phyloP scores from a whole-genome alignment of 164 flowering plant genomes.

The Chimonanthus salicifolius region DNA sequence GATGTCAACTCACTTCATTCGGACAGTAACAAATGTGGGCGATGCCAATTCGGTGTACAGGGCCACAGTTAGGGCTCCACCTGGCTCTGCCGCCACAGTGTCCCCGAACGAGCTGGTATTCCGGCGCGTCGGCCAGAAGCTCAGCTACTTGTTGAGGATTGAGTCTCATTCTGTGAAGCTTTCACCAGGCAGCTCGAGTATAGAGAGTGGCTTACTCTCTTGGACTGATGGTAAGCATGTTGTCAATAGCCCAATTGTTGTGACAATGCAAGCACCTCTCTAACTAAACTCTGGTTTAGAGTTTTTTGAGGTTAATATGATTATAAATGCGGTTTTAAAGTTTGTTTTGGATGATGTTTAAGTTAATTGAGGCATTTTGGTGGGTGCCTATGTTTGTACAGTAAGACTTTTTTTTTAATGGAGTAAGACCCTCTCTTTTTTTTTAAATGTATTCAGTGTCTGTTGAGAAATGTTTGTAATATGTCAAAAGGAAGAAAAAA shows the following conservation, averaged over 20 bases:
- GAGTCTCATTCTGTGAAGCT: conserved; percentile 43
- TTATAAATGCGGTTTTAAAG: too few relatives aligned
- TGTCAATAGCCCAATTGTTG: conserved; percentile 75
- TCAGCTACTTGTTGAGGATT: conserved; percentile 66
- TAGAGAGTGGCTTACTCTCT: conserved; percentile 48
- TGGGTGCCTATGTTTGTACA: too few relatives aligned
- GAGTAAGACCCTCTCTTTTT: too few relatives aligned
- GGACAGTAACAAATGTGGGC: conserved; percentile 86
- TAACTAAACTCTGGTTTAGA: background rate
- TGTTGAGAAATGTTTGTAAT: too few relatives aligned
- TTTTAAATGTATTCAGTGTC: too few relatives aligned
- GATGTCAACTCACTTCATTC: conserved; percentile 69
- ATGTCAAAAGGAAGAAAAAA: too few relatives aligned
- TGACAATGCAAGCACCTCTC: conserved; percentile 80
- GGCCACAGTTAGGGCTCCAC: conserved; percentile 46
- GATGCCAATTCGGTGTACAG: conserved; percentile 48
- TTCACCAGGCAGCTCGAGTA: conserved; percentile 50
- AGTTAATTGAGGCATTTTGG: too few relatives aligned
- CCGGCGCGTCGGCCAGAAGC: conserved; percentile 63
- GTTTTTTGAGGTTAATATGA: too few relatives aligned
- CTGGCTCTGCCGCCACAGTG: conserved; percentile 54
- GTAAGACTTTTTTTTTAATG: too few relatives aligned
- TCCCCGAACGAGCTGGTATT: conserved; percentile 60
- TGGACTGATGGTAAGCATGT: conserved; percentile 87
- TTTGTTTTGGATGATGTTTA: too few relatives aligned